Evolutionary conservation across 2,329 filamentous ascomycete genomes (phyloP), one percentile per base, ranked within the genome.

Genomic region (Calonectria pseudoreteaudii): DNA sequence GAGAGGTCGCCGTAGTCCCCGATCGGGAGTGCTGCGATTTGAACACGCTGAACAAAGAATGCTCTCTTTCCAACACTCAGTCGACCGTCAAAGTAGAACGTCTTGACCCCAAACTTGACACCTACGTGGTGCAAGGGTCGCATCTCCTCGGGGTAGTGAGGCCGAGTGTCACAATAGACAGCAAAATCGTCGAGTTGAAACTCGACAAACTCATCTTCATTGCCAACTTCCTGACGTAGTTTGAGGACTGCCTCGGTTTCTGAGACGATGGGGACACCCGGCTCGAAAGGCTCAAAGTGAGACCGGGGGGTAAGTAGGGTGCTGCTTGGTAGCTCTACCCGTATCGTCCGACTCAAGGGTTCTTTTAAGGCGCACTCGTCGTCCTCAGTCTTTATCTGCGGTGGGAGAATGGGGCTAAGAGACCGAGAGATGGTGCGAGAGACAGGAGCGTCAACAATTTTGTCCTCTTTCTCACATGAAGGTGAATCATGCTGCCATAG

Each of bases 1-100:
- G 86, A 80, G 1, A 87, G 81, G 0, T 75, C 70, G 0, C 90
- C 91, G 80, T 95, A 95, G 34, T 92, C 91, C 2, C 91, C 93
- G 14, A 97, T 88, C 0, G 93, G 92, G 1, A 94, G 83, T 1
- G 88, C 85, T 0, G 83, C 79, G 60, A 96, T 93, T 0, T 87
- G 84, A 0, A 94, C 85, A 0, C 81, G 84, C 58, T 89, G 83
- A 0, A 96, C 86, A 70, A 90, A 94, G 50, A 85, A 85, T 4
- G 68, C 81, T 26, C 38, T 70, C 1, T 83, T 77, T 0, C 88
- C 88, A 4, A 86, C 71, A 11, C 86, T 88, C 0, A 95, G 81
- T 0, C 89, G 80, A 0, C 93, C 93, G 75, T 94, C 91, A 47
- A 94, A 91, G 58, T 86, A 90, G 68, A 91, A 87, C 6, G 74